A percentile compares a stretch with the other conserved stretches of the same genome.
These are phyloP conservation scores for Salix dunnii DNA, from an alignment of 345 rosid species.

Conservation along the genomic window DNA sequence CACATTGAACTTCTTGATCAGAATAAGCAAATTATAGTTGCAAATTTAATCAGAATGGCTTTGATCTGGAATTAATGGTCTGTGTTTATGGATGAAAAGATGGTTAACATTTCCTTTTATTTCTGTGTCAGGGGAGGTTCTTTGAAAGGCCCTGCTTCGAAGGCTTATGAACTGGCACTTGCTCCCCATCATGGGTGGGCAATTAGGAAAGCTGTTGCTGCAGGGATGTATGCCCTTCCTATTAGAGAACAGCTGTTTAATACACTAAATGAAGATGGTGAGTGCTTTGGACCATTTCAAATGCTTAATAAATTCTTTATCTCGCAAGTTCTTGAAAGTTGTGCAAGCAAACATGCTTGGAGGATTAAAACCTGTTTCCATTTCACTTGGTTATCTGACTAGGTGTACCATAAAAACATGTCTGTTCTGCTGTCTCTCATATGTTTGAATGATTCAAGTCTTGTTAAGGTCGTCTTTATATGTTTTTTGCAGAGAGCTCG, in stretches of 20 bases:
- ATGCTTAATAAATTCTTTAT: slow-evolving; percentile 16
- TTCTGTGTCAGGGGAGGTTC: slow-evolving; percentile 64
- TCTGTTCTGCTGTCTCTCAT: not conserved
- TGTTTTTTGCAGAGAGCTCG: slow-evolving; percentile 47
- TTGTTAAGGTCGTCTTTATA: not conserved
- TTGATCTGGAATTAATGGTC: slow-evolving; percentile 6
- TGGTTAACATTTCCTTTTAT: not conserved
- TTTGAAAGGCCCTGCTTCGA: slow-evolving; percentile 78
- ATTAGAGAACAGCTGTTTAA: slow-evolving; percentile 65
- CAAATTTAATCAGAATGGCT: slow-evolving; percentile 4
- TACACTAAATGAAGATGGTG: slow-evolving; percentile 86
- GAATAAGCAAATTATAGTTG: not conserved
- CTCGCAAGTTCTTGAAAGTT: not conserved
- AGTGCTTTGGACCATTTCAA: slow-evolving; percentile 25
- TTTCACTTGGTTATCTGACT: not conserved
- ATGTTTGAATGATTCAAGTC: not conserved
- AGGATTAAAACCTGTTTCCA: not conserved
- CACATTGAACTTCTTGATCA: not conserved
- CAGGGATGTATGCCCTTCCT: slow-evolving; percentile 98
- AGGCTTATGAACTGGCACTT: slow-evolving; percentile 86
- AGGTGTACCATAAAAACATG: not conserved
- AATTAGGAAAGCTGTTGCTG: slow-evolving; percentile 80
- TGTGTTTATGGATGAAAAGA: not conserved
- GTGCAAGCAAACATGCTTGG: not conserved
- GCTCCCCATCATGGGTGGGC: slow-evolving; percentile 98